Evolutionary conservation across 1,284 basidiomycete genomes (phyloP).

Genomic region (Golubevia sp.): DNA sequence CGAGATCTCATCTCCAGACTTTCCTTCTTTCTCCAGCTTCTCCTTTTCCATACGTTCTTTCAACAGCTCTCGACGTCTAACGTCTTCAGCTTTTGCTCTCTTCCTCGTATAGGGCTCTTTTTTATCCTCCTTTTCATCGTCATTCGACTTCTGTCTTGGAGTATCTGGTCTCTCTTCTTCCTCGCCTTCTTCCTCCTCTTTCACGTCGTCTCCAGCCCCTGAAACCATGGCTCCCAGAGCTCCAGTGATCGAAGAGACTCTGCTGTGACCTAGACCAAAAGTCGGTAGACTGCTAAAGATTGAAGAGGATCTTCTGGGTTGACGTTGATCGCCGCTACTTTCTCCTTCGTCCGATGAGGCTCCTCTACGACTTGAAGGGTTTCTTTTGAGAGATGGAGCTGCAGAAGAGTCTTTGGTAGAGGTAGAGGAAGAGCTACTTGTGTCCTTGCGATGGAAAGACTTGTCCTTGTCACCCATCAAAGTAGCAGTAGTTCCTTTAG

Average conservation of each 20-base stretch:
- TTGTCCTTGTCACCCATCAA: not conserved
- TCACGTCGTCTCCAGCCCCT: not conserved
- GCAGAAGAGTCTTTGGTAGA: not conserved
- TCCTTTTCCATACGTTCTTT: conserved; percentile 8
- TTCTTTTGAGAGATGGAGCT: not conserved
- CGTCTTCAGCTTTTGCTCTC: conserved; percentile 35
- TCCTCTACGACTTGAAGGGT: not conserved
- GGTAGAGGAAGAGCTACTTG: not conserved
- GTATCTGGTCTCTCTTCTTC: conserved; percentile 1
- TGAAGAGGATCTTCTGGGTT: not conserved
- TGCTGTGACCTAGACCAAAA: not conserved
- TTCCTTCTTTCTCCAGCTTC: conserved; percentile 4
- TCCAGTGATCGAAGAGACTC: not conserved
- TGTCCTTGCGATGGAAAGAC: not conserved
- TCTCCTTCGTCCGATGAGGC: not conserved
- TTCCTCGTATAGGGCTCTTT: conserved; percentile 23
- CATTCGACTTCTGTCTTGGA: not conserved
- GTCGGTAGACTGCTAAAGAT: not conserved
- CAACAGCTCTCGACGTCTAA: conserved; percentile 18
- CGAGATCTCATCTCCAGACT: not conserved
- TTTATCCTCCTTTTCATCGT: conserved; percentile 18
- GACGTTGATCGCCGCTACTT: not conserved
- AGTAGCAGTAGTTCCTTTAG: not conserved
- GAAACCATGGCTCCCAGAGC: not conserved
- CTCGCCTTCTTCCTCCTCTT: conserved; percentile 1